These are phyloP conservation scores for Kurtzmaniella quercitrusa DNA, from an alignment of 1,139 yeast genomes.

Conservation along the genomic window DNA sequence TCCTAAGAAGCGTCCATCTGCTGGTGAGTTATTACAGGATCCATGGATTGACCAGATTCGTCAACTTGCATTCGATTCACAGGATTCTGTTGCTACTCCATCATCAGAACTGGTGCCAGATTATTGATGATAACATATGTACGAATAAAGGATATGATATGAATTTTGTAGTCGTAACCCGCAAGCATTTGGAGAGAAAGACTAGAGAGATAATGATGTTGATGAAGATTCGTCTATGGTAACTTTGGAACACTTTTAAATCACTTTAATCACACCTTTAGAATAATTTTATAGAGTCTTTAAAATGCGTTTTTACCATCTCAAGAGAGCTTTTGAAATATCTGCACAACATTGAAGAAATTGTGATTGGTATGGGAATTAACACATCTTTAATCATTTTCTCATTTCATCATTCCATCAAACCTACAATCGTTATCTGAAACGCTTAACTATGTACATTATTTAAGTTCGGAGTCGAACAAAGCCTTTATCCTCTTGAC, in stretches of 20 bases:
- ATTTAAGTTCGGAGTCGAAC: conserved; percentile 20
- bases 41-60: conserved; percentile 85
- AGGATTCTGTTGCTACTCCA: conserved; percentile 37
- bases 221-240: too few relatives aligned
- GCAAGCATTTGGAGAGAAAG: too few relatives aligned
- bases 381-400: background rate
- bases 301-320: too few relatives aligned
- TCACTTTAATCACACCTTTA: too few relatives aligned
- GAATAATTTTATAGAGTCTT: too few relatives aligned
- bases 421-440: too few relatives aligned
- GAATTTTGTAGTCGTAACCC: too few relatives aligned
- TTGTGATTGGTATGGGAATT: too few relatives aligned
- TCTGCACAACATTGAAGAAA: too few relatives aligned
- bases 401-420: background rate
- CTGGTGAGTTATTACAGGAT: conserved; percentile 79
- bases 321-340: too few relatives aligned
- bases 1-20: conserved; percentile 75
- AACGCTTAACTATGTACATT: conserved; percentile 1
- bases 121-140: conserved; percentile 9
- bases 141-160: conserved; percentile 1
- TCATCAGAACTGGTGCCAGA: conserved; percentile 26
- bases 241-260: too few relatives aligned
- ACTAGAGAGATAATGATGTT: too few relatives aligned
- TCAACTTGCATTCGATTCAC: conserved; percentile 59
- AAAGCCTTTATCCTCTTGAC: conserved; percentile 38